Evolutionary conservation across 441 rosid genomes (phyloP).

Genomic region (Erodium texanum): DNA sequence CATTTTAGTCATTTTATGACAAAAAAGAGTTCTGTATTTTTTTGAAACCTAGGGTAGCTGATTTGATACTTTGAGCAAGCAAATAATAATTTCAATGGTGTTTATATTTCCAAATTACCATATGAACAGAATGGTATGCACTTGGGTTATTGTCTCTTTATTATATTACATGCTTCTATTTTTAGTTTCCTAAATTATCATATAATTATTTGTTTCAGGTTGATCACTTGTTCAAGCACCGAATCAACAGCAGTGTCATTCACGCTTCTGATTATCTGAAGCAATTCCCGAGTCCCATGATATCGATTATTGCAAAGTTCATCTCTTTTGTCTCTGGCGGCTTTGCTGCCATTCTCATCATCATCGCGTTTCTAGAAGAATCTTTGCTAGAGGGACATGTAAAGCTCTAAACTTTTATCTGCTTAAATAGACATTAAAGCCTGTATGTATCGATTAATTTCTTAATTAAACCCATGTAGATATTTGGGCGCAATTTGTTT

Average conservation of each 20-base stretch:
- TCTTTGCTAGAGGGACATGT: slow-evolving; percentile 98
- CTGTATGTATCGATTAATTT: slow-evolving; percentile 1
- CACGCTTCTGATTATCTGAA: slow-evolving; percentile 83
- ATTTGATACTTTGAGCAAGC: too few species aligned
- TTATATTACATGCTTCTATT: background rate
- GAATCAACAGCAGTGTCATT: slow-evolving; percentile 75
- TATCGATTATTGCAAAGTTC: slow-evolving; percentile 83
- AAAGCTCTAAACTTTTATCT: slow-evolving; percentile 22
- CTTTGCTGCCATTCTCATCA: slow-evolving; percentile 87
- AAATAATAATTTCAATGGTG: too few species aligned
- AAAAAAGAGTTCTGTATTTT: too few species aligned
- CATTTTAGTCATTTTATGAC: too few species aligned
- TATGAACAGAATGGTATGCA: too few species aligned
- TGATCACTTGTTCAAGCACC: slow-evolving; percentile 97
- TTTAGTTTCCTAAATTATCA: background rate
- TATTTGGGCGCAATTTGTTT: slow-evolving; percentile 89
- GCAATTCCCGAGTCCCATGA: slow-evolving; percentile 87
- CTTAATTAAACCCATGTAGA: slow-evolving; percentile 36
- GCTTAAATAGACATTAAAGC: background rate
- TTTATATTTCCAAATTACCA: too few species aligned
- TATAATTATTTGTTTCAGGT: slow-evolving; percentile 43
- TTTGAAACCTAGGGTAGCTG: too few species aligned
- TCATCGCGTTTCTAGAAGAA: slow-evolving; percentile 97
- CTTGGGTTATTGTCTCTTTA: too few species aligned
- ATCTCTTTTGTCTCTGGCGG: slow-evolving; percentile 98